Evolutionary conservation across 257 asterid species (phyloP).

Genomic region (Striga asiatica): DNA sequence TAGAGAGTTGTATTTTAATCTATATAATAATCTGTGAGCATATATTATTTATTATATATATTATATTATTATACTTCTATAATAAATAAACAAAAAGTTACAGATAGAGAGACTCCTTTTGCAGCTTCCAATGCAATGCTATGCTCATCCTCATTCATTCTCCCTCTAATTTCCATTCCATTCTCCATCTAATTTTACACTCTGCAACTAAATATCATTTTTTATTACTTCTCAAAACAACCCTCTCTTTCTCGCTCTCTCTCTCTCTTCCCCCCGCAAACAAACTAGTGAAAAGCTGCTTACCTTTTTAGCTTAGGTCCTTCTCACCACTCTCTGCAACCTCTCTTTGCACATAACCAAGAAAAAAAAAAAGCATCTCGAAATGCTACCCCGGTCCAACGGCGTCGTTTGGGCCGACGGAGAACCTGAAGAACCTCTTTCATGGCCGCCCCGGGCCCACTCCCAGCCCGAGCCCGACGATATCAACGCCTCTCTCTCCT

Average conservation of each 20-base stretch:
- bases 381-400: slow-evolving; percentile 36
- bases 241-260: slow-evolving; percentile 16
- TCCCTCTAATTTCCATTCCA: too few species aligned
- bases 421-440: slow-evolving; percentile 22
- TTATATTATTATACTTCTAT: too few species aligned
- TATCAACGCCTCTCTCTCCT: slow-evolving; percentile 27
- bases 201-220: background rate
- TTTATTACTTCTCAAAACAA: background rate
- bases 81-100: background rate
- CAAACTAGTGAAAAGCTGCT: slow-evolving; percentile 20
- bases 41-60: too few species aligned
- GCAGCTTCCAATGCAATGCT: background rate
- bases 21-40: too few species aligned
- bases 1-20: background rate
- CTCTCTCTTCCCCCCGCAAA: too few species aligned
- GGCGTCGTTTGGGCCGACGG: slow-evolving; percentile 36
- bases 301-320: slow-evolving; percentile 26
- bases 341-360: background rate
- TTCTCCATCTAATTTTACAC: too few species aligned
- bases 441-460: slow-evolving; percentile 22
- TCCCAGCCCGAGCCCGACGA: slow-evolving; percentile 16
- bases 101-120: background rate
- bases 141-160: background rate
- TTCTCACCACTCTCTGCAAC: slow-evolving; percentile 27
- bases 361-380: slow-evolving; percentile 8